Evolutionary conservation across 1,139 yeast species (phyloP).

Genomic region (Yamadazyma jaroonii): DNA sequence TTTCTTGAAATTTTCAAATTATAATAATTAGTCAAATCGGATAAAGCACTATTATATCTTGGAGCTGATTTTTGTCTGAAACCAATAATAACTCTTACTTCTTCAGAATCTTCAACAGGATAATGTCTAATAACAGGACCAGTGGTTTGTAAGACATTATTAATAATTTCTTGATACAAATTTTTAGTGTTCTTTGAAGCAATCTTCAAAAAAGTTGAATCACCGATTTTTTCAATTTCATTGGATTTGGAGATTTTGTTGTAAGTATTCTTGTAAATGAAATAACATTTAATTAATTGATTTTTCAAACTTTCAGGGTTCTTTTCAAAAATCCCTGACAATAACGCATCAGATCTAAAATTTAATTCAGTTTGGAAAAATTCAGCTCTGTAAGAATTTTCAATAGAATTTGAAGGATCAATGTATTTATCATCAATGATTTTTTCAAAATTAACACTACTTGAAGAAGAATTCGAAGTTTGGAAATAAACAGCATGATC

Average conservation of each 20-base stretch:
- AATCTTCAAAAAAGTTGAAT: constrained; percentile 72
- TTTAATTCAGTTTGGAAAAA: constrained; percentile 72
- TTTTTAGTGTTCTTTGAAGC: constrained; percentile 78
- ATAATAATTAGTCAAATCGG: constrained; percentile 87
- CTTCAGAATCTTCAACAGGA: constrained; percentile 76
- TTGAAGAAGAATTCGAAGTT: constrained; percentile 35
- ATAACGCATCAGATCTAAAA: constrained; percentile 45
- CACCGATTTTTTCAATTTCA: constrained; percentile 64
- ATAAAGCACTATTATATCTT: constrained; percentile 83
- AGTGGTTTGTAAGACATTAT: constrained; percentile 67
- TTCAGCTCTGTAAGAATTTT: constrained; percentile 67
- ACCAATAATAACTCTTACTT: constrained; percentile 83
- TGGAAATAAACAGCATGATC: constrained; percentile 94
- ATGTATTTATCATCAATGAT: constrained; percentile 81
- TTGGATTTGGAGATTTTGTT: constrained; percentile 18
- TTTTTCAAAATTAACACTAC: constrained; percentile 45
- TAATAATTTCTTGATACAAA: constrained; percentile 70
- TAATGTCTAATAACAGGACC: constrained; percentile 94
- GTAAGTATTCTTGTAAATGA: constrained; percentile 79
- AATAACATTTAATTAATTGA: constrained; percentile 73
- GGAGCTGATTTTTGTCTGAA: constrained; percentile 83
- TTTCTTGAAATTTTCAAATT: constrained; percentile 83
- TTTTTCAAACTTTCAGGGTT: constrained; percentile 27
- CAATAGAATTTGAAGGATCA: constrained; percentile 48
- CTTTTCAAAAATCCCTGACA: constrained; percentile 40